Evolutionary conservation across 805 yeast genomes (phyloP), one percentile per base, ranked within the genome.

Genomic region (Wickerhamomyces chaumierensis): DNA sequence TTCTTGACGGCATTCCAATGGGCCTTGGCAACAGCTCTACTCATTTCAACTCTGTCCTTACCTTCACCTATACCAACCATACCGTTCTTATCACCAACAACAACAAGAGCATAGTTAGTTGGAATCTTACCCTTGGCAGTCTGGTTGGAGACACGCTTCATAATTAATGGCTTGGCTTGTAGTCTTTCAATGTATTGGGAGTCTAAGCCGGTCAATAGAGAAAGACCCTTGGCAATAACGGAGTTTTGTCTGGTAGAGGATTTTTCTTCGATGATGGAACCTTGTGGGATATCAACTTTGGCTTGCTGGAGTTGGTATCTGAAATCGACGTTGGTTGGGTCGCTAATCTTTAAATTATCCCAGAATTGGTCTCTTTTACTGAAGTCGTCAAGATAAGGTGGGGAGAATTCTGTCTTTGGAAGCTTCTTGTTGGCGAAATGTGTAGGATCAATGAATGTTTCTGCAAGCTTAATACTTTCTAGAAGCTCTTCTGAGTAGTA

Each of bases 51-150:
- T 48, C 86, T 69, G 44, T 92, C 90, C 55, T 84, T 85, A 45
- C 97, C 98, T 60, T 87, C 94, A 36, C 97, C 98, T 36, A 88
- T 66, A 29, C 97, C 97, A 42, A 92, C 69, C 81, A 86, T 82
- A 46, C 98, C 98, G 47, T 84, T 82, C 39, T 78, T 73, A 61
- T 92, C 95, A 36, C 98, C 98, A 14, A 83, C 96, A 29, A 87
- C 82, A 13, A 87, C 90, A 45, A 92, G 60, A 0, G 87, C 81
- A 60, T 83, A 90, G 58, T 76, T 80, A 31, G 85, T 74, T 37
- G 81, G 76, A 47, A 84, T 84, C 57, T 86, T 87, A 58, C 96
- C 96, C 66, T 85, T 84, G 31, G 86, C 78, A 2, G 96, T 90
- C 69, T 86, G 94, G 57, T 86, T 85, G 39, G 87, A 78, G 19